Evolutionary conservation across 345 rosid genomes (phyloP).

Genomic region (Luvunga scandens): DNA sequence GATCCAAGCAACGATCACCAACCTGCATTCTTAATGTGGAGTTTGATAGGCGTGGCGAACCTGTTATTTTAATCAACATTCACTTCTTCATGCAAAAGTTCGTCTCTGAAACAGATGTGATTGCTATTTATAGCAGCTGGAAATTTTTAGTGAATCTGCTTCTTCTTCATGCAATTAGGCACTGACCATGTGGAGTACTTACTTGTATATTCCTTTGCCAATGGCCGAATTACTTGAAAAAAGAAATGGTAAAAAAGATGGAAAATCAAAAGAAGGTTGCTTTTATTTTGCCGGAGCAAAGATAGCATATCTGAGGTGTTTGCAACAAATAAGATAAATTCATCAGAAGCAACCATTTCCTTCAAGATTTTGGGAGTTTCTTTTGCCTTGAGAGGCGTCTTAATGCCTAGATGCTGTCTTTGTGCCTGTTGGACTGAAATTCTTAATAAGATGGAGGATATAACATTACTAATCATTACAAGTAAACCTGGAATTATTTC

Average conservation of each 20-base stretch:
- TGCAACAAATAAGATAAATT: not conserved
- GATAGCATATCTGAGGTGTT: not conserved
- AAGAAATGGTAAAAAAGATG: not conserved
- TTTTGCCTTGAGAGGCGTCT: no score
- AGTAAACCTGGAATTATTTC: not conserved
- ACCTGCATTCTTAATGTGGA: slow-evolving; percentile 5
- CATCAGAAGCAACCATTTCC: not conserved
- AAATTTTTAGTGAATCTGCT: not conserved
- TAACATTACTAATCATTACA: not conserved
- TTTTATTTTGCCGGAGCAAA: not conserved
- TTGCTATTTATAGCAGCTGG: no score
- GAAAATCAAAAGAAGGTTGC: not conserved
- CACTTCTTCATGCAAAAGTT: slow-evolving; percentile 2
- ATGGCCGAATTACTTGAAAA: not conserved
- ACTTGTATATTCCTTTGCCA: not conserved
- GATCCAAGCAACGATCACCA: slow-evolving; percentile 2
- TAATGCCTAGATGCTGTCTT: no score
- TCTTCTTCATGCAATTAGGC: not conserved
- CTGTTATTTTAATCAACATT: slow-evolving; percentile 11
- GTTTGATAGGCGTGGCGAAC: not conserved
- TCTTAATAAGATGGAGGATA: not conserved
- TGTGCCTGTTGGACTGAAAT: not conserved
- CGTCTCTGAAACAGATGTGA: not conserved
- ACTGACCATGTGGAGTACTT: not conserved
- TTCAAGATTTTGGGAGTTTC: not conserved